Base-by-base conservation (phyloP, 805 yeast species). In the Candida sonorensis region DNA sequence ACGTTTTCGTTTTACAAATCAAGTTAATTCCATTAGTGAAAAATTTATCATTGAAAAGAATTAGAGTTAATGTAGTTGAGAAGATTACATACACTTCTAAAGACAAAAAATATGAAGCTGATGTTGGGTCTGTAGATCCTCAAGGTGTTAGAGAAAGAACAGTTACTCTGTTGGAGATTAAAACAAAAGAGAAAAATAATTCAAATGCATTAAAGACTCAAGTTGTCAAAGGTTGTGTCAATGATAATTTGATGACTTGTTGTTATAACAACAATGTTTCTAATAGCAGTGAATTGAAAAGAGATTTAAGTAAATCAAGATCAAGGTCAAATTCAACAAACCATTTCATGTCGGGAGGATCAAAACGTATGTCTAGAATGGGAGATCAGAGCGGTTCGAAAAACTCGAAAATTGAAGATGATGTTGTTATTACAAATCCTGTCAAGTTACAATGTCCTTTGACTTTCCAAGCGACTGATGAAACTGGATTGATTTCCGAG, bases 21-120 rank as follows among this genome's bases (percentile, higher is more conserved):
- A 81, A 78, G 49, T 60, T 83, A 16, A 69, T 74, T 0, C 92
- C 94, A 0, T 48, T 81, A 38, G 69, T 67, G 4, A 81, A 82
- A 53, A 69, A 72, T 32, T 66, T 83, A 4, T 62, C 65, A 3
- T 56, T 83, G 22, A 81, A 78, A 40, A 61, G 88, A 43, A 64
- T 83, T 31, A 72, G 75, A 37, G 67, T 82, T 33, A 79, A 79
- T 40, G 66, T 82, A 10, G 61, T 78, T 36, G 92, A 83, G 49
- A 68, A 77, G 37, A 68, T 80, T 7, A 70, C 82, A 0, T 80
- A 77, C 51, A 69, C 67, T 7, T 74, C 84, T 7, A 73, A 69
- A 37, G 72, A 72, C 44, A 51, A 70, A 37, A 63, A 67, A 26
- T 61, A 55, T 37, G 80, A 73, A 44, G 67, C 65, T 32, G 83